These are phyloP conservation scores for Davidsoniella australis DNA, from an alignment of 2,329 filamentous ascomycete genomes.

Conservation along the genomic window DNA sequence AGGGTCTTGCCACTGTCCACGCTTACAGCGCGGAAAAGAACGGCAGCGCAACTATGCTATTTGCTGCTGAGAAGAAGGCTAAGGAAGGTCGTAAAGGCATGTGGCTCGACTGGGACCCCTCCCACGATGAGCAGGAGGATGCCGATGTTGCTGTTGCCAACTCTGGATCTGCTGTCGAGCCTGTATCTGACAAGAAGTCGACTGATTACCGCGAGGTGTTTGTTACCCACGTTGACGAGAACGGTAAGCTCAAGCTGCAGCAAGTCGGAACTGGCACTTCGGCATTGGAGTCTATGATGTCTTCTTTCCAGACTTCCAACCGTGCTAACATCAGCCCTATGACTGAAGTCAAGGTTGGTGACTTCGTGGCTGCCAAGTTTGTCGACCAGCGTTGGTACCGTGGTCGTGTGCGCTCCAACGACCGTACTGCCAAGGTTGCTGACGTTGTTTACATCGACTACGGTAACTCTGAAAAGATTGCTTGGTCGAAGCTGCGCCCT, in stretches of 20 bases:
- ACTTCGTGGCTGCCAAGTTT: slow-evolving; percentile 83
- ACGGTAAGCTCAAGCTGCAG: slow-evolving; percentile 76
- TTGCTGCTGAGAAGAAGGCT: slow-evolving; percentile 71
- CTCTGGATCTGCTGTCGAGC: slow-evolving; percentile 31
- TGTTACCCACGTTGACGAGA: slow-evolving; percentile 75
- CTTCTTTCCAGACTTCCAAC: slow-evolving; percentile 80
- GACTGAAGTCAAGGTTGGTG: slow-evolving; percentile 72
- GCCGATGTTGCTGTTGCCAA: slow-evolving; percentile 33
- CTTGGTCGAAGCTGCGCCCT: slow-evolving; percentile 72
- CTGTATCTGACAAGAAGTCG: slow-evolving; percentile 45
- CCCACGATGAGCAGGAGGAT: slow-evolving; percentile 53
- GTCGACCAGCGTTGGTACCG: slow-evolving; percentile 91
- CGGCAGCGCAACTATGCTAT: slow-evolving; percentile 72
- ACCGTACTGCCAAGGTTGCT: slow-evolving; percentile 72
- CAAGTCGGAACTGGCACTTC: slow-evolving; percentile 75
- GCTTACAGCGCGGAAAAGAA: slow-evolving; percentile 92
- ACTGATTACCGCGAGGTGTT: slow-evolving; percentile 84
- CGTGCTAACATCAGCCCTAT: slow-evolving; percentile 66
- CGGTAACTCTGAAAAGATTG: slow-evolving; percentile 77
- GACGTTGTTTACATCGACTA: slow-evolving; percentile 94
- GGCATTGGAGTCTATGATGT: slow-evolving; percentile 76
- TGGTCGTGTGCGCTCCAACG: slow-evolving; percentile 76
- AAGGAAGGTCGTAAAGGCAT: slow-evolving; percentile 78
- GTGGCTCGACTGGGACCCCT: slow-evolving; percentile 91
- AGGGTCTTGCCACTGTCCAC: slow-evolving; percentile 83